Percentiles rank a stretch among this genome's conserved stretches.
Conservation (phyloP, 2,329 filamentous ascomycete genomes). For the Apiospora kogelbergensis region DNA sequence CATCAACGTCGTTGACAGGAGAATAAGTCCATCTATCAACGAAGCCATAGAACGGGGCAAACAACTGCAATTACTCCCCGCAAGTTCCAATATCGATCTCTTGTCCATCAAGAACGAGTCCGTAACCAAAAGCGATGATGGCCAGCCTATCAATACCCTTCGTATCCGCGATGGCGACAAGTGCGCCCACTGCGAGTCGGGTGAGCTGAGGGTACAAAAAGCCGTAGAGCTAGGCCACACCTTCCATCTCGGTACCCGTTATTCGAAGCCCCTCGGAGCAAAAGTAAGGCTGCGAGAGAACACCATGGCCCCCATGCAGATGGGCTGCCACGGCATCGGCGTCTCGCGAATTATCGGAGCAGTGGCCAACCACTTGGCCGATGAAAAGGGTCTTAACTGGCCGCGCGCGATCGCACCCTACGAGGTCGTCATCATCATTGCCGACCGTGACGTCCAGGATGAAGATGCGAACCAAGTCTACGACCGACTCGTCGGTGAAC, state of each 20-base stretch:
- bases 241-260: constrained; percentile 88
- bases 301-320: constrained; percentile 65
- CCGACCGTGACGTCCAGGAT: constrained; percentile 43
- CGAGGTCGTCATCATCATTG: constrained; percentile 67
- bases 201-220: constrained; percentile 63
- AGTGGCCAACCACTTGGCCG: constrained; percentile 73
- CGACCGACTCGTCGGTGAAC: constrained; percentile 49
- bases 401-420: constrained; percentile 84
- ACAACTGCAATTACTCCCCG: constrained; percentile 18
- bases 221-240: constrained; percentile 94
- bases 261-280: constrained; percentile 73
- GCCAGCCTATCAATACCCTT: constrained; percentile 59
- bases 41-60: constrained; percentile 14
- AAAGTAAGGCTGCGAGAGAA: constrained; percentile 49
- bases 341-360: constrained; percentile 88
- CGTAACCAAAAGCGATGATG: constrained; percentile 20
- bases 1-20: constrained; percentile 32
- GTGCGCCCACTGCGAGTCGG: constrained; percentile 69
- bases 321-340: constrained; percentile 97
- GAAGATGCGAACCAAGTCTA: constrained; percentile 59
- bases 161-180: constrained; percentile 65
- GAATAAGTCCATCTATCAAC: constrained; percentile 23
- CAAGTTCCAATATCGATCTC: constrained; percentile 13
- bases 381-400: constrained; percentile 80
- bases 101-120: constrained; percentile 17